phyloP scores from a whole-genome alignment of 2,329 filamentous ascomycete species.

The Nigrospora sphaerica region DNA sequence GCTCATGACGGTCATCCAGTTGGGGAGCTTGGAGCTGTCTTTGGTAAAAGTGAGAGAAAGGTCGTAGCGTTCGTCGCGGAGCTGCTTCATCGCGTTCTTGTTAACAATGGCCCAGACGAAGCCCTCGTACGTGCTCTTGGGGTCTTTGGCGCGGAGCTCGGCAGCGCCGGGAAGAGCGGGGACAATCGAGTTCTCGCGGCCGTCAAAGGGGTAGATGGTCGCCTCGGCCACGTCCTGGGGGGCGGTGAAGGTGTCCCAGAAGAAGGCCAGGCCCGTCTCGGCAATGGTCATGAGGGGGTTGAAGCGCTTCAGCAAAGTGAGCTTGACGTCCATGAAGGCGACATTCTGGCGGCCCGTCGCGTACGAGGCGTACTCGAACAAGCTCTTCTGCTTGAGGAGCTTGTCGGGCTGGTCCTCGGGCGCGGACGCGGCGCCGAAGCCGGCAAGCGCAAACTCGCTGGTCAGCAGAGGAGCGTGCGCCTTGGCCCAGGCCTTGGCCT shows the following conservation, averaged over 20 bases:
- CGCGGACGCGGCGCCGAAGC: slow-evolving; percentile 57
- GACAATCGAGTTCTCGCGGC: slow-evolving; percentile 75
- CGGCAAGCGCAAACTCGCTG: slow-evolving; percentile 81
- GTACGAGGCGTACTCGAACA: slow-evolving; percentile 82
- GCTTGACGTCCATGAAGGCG: slow-evolving; percentile 80
- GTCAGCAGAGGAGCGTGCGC: slow-evolving; percentile 66
- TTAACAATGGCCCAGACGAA: slow-evolving; percentile 96
- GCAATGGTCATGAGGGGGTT: slow-evolving; percentile 61
- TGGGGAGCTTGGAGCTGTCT: slow-evolving; percentile 82
- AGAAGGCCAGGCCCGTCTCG: slow-evolving; percentile 65
- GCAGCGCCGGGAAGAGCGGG: slow-evolving; percentile 54
- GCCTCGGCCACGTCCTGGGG: slow-evolving; percentile 71
- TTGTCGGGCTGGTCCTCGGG: slow-evolving; percentile 43
- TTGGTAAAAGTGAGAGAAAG: slow-evolving; percentile 88
- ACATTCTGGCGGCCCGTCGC: slow-evolving; percentile 88
- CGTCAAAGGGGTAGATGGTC: slow-evolving; percentile 82
- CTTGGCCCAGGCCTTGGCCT: slow-evolving; percentile 73
- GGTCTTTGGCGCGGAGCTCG: slow-evolving; percentile 47
- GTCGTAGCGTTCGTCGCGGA: slow-evolving; percentile 91
- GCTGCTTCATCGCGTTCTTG: slow-evolving; percentile 85
- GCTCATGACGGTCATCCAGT: slow-evolving; percentile 90
- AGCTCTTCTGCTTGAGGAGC: slow-evolving; percentile 76
- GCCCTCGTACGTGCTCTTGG: slow-evolving; percentile 70
- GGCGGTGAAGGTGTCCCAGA: slow-evolving; percentile 68
- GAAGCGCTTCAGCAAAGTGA: slow-evolving; percentile 78